Evolutionary conservation across 2,329 filamentous ascomycete species (phyloP), one percentile per base, ranked within the genome.

Genomic region (Pezicula rhizophila): DNA sequence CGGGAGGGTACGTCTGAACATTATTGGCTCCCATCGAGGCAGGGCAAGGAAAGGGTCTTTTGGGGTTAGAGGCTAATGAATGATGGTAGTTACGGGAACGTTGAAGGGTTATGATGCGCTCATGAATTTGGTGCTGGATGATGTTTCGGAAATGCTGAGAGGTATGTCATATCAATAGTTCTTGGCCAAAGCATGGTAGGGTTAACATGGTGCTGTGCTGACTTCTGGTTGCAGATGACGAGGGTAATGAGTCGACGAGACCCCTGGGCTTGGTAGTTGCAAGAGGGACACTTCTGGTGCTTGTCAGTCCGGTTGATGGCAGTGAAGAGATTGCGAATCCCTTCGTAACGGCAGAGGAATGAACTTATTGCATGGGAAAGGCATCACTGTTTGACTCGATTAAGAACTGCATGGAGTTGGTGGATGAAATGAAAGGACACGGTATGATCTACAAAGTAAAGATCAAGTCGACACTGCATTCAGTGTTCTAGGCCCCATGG

Each of bases 251-350:
- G 58, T 79, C 77, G 50, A 79, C 80, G 37, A 77, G 85, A 57
- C 75, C 80, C 18, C 75, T 88, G 12, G 85, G 85, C 41, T 71
- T 89, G 45, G 84, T 96, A 17, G 93, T 96, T 46, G 92, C 89
- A 37, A 83, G 93, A 57, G 93, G 93, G 52, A 97, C 93, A 7
- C 76, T 99, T 42, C 82, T 99, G 48, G 92, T 96, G 35, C 79
- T 96, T 53, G 89, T 99, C 65, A 93, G 89, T 54, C 93, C 93
- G 4, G 79, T 93, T 46, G 91, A 97, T 64, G 93, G 93, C 48
- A 96, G 89, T 70, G 91, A 97, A 70, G 85, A 92, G 70, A 99
- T 99, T 61, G 81, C 87, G 60, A 99, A 99, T 67, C 93, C 93
- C 0, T 99, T 97, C 64, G 74, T 87, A 46, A 82, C 89, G 63